Base-by-base conservation (phyloP, 805 yeast species). In the Cyberlindnera subsufficiens region DNA sequence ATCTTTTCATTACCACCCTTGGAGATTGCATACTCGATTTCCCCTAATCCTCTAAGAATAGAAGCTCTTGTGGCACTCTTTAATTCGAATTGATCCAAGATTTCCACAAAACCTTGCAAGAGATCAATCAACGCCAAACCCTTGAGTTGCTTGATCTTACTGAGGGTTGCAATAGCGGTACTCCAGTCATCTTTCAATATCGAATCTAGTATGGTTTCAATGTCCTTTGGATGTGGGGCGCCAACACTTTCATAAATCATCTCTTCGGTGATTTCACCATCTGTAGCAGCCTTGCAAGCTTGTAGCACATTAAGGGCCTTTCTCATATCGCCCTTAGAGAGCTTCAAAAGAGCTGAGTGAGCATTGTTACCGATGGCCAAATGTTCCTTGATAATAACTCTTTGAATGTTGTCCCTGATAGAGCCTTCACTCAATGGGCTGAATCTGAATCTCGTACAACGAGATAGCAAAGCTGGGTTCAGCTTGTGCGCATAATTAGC, bases 281-380 rank as follows among this genome's bases (percentile, higher is more conserved):
- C 78, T 16, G 76, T 59, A 2, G 96, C 86, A 0, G 96, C 90
- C 48, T 84, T 77, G 62, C 98, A 87, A 0, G 98, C 95, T 64
- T 93, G 99, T 44, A 93, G 65, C 5, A 93, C 96, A 58, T 93
- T 93, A 53, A 93, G 71, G 1, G 96, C 95, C 39, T 86, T 78
- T 67, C 99, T 78, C 99, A 93, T 93, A 63, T 93, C 99, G 40
- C 99, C 99, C 44, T 80, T 77, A n/a, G 93, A 75, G 42, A 93
- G 71, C 41, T 67, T 70, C 43, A 93, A 68, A 38, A 93, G 66
- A 2, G 96, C 80, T 0, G 65, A 63, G 35, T 75, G 66, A 0
- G 96, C 97, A 1, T 71, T 78, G 0, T 70, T 63, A 0, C 71
- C 57, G 9, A 93, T 68, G 4, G 69, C 64, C 38, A 93, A 66